Conservation (phyloP, 768 basidiomycete genomes). For the Termitomyces sp. region DNA sequence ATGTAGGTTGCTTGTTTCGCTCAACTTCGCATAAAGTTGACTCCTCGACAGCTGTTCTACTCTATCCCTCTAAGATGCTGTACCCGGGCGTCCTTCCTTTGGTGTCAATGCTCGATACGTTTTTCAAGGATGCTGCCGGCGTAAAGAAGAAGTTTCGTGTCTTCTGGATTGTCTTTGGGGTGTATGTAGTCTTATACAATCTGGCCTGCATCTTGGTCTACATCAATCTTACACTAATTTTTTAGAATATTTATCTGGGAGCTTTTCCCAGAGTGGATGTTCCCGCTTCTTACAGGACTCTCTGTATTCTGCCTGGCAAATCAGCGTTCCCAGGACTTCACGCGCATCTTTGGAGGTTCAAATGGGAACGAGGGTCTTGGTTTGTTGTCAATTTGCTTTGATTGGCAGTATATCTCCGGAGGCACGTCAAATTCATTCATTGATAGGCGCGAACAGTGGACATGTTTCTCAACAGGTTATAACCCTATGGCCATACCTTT, state of each 20-base stretch:
- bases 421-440: constrained; percentile 17
- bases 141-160: constrained; percentile 43
- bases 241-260: constrained; percentile 50
- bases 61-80: constrained; percentile 56
- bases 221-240: constrained; percentile 10
- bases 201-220: constrained; percentile 19
- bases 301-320: constrained; percentile 59
- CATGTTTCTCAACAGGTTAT: constrained; percentile 17
- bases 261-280: constrained; percentile 53
- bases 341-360: constrained; percentile 61
- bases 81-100: constrained; percentile 47
- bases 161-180: constrained; percentile 46
- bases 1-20: constrained; percentile 30
- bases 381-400: constrained; percentile 54
- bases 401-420: constrained; percentile 63
- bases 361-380: constrained; percentile 69
- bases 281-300: constrained; percentile 61
- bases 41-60: constrained; percentile 33
- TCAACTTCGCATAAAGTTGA: neutral
- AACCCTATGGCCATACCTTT: constrained; percentile 56
- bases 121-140: constrained; percentile 41
- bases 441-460: neutral
- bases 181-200: constrained; percentile 31
- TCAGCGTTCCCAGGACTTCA: constrained; percentile 43
- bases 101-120: constrained; percentile 47